Percentiles rank a stretch among this genome's conserved stretches.
These are phyloP conservation scores for Myriosclerotinia scirpicola DNA, from an alignment of 2,329 filamentous ascomycete genomes.

Conservation along the genomic window DNA sequence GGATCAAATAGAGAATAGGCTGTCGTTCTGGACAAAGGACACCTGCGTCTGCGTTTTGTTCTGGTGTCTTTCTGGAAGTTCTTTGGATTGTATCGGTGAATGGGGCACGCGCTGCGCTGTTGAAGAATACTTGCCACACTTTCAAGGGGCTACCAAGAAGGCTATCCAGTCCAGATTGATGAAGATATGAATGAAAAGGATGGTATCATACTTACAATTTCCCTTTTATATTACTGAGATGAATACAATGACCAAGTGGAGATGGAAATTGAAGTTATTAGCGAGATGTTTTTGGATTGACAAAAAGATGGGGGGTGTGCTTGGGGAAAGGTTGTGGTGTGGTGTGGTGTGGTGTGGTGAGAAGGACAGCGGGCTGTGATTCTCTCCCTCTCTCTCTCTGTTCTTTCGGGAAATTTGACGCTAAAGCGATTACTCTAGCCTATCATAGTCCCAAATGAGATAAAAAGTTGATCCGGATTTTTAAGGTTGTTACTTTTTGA, in stretches of 20 bases:
- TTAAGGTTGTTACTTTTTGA: background rate
- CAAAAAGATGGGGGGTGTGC: slow-evolving; percentile 24
- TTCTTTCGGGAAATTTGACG: slow-evolving; percentile 25
- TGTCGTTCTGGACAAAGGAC: slow-evolving; percentile 30
- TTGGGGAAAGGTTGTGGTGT: slow-evolving; percentile 12
- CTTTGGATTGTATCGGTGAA: slow-evolving; percentile 25
- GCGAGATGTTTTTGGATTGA: slow-evolving; percentile 24
- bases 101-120: slow-evolving; percentile 19
- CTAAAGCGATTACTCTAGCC: slow-evolving; percentile 19
- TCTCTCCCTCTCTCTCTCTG: slow-evolving; percentile 9
- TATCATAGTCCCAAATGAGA: slow-evolving; percentile 20
- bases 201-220: slow-evolving; percentile 34
- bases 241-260: slow-evolving; percentile 37
- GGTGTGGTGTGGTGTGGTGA: slow-evolving; percentile 22
- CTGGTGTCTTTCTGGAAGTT: slow-evolving; percentile 7
- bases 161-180: background rate
- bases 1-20: slow-evolving; percentile 29
- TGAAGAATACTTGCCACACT: slow-evolving; percentile 22
- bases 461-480: slow-evolving; percentile 15
- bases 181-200: slow-evolving; percentile 16
- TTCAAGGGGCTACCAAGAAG: slow-evolving; percentile 18
- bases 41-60: slow-evolving; percentile 6
- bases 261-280: slow-evolving; percentile 30
- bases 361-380: slow-evolving; percentile 31
- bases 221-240: slow-evolving; percentile 26